These are phyloP conservation scores for Flaveria linearis DNA, from an alignment of 129 eudicot genomes.

Conservation along the genomic window DNA sequence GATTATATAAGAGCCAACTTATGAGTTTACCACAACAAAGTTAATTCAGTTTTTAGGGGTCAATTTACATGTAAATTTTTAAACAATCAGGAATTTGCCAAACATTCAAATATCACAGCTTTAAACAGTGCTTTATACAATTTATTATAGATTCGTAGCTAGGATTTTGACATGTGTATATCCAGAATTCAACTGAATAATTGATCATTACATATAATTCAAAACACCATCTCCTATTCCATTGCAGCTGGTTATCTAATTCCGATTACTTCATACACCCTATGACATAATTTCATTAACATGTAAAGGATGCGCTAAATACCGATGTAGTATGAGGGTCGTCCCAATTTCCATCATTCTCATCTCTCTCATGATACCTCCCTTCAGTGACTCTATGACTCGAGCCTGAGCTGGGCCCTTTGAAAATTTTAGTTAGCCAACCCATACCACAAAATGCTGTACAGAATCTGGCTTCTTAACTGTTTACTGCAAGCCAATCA, in stretches of 20 bases:
- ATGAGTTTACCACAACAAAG: neutral
- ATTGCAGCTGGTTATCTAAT: neutral
- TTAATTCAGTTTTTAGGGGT: neutral
- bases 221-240: conserved; percentile 5
- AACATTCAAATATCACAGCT: neutral
- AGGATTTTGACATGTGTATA: no score
- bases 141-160: no score
- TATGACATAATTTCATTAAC: conserved; percentile 1
- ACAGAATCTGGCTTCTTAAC: conserved; percentile 31
- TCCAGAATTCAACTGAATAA: no score
- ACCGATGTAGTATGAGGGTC: conserved; percentile 67
- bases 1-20: neutral
- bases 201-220: no score
- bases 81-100: neutral
- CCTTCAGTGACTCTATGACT: conserved; percentile 75
- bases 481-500: conserved; percentile 45
- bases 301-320: conserved; percentile 26
- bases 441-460: conserved; percentile 54
- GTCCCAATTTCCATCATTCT: conserved; percentile 60
- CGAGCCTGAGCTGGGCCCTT: conserved; percentile 78
- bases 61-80: neutral
- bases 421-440: conserved; percentile 86
- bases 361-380: conserved; percentile 66
- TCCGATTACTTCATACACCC: neutral
- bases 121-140: neutral